Conservation (phyloP, 352 stramenopile species). For the Phytophthora sojae region DNA sequence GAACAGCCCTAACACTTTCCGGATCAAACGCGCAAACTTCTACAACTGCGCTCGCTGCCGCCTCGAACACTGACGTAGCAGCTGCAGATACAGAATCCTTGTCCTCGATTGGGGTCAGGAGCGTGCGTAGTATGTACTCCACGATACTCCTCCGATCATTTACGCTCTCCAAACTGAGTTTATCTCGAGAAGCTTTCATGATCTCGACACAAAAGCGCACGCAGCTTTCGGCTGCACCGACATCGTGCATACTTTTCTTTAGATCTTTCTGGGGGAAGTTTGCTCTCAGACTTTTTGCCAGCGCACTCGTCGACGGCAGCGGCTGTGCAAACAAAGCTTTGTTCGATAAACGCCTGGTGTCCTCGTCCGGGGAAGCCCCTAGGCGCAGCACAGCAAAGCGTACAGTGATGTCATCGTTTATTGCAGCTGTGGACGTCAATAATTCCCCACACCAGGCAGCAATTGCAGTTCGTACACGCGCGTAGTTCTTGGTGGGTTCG, state of each 20-base stretch:
- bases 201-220: conserved; percentile 63
- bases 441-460: conserved; percentile 67
- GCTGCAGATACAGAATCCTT: neutral
- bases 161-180: conserved; percentile 22
- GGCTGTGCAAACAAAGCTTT: conserved; percentile 59
- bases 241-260: conserved; percentile 49
- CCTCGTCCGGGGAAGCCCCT: conserved; percentile 43
- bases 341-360: conserved; percentile 43
- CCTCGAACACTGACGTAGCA: conserved; percentile 39
- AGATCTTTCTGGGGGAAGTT: conserved; percentile 44
- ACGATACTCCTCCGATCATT: conserved; percentile 44
- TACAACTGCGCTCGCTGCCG: conserved; percentile 45
- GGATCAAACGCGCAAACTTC: conserved; percentile 43
- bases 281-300: conserved; percentile 39
- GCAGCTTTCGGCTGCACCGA: conserved; percentile 51
- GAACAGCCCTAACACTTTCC: conserved; percentile 32
- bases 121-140: conserved; percentile 60
- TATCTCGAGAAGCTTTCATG: conserved; percentile 34
- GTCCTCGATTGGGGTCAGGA: conserved; percentile 35
- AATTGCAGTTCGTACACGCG: conserved; percentile 65
- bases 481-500: conserved; percentile 64
- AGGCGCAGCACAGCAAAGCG: conserved; percentile 72
- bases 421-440: conserved; percentile 19
- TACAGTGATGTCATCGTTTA: conserved; percentile 45
- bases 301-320: conserved; percentile 41